Evolutionary conservation across 2,329 filamentous ascomycete species (phyloP).

Genomic region (Beauveria bassiana): DNA sequence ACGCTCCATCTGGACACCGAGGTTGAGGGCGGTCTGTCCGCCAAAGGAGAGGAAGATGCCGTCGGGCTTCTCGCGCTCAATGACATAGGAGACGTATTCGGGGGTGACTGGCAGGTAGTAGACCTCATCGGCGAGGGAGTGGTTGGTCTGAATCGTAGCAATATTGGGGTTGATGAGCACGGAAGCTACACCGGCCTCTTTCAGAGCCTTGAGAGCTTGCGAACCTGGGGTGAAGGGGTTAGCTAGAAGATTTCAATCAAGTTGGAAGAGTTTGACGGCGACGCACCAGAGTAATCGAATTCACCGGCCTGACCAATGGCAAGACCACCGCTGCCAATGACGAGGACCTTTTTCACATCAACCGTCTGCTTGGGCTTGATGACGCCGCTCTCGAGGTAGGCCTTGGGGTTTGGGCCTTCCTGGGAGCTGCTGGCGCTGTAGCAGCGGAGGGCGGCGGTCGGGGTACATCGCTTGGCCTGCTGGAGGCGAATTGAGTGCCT

Average conservation of each 20-base stretch:
- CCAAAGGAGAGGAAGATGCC: constrained; percentile 97
- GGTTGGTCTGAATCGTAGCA: constrained; percentile 95
- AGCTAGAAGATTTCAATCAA: neutral
- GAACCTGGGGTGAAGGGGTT: constrained; percentile 52
- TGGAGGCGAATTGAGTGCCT: constrained; percentile 26
- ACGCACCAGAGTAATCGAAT: constrained; percentile 93
- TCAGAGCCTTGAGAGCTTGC: constrained; percentile 92
- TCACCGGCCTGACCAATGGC: constrained; percentile 97
- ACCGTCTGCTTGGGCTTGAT: constrained; percentile 73
- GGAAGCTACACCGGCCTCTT: constrained; percentile 85
- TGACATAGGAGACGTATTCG: constrained; percentile 96
- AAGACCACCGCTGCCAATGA: constrained; percentile 91
- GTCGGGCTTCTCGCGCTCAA: constrained; percentile 91
- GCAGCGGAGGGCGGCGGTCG: constrained; percentile 35
- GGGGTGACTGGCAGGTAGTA: constrained; percentile 97
- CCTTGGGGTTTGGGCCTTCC: constrained; percentile 71
- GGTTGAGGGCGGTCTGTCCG: constrained; percentile 92
- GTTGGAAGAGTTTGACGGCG: constrained; percentile 18
- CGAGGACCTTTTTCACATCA: constrained; percentile 92
- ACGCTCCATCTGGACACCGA: constrained; percentile 95
- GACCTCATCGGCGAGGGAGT: constrained; percentile 91
- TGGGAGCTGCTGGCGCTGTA: constrained; percentile 44
- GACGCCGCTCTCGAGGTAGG: constrained; percentile 81
- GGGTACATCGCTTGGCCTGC: constrained; percentile 39
- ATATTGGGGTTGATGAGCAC: constrained; percentile 98